Evolutionary conservation across 2,329 filamentous ascomycete species (phyloP), one percentile per base, ranked within the genome.

Genomic region (Colletotrichum sp.): DNA sequence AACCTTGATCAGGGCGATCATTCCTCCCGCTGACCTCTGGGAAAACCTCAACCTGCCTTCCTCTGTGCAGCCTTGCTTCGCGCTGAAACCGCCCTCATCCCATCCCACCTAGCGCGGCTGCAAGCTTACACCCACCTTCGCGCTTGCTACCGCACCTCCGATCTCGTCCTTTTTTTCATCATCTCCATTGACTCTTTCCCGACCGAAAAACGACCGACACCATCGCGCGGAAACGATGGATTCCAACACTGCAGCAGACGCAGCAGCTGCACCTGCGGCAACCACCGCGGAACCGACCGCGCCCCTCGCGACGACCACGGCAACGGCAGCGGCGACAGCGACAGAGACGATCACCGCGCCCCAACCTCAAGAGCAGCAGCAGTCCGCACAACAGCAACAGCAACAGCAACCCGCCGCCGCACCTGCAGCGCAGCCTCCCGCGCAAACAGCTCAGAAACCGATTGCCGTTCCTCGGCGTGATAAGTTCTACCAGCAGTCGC

Each of bases 401-500:
- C 68, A 66, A 21, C 65, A 62, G 60, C 68, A 75, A 12, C 67
- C 72, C 34, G 60, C 44, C 21, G 30, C 72, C 13, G 39, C 62
- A 39, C 71, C 55, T 49, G 69, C 32, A 32, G 59, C 72, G 65
- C 72, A 73, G 49, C 59, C 63, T 52, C 24, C 69, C 59, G 64
- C 72, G 57, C 72, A 79, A 66, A 67, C 76, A 59, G 76, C 70
- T 52, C 74, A 64, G 78, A 72, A 71, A 76, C 68, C 62, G 74
- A 69, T 78, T 78, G 67, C 75, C 39, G 78, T 76, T 18, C 71
- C 80, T 74, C 83, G 82, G 66, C 90, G 91, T 80, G 91, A 93
- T 81, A 83, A 84, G 67, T 91, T 86, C 81, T 92, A 92, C 81
- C 83, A 89, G 78, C 92, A 94, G 85, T 95, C 94, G 76, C 89